Base-by-base conservation (phyloP, 108 stramenopile species). In the Heterococcus sp. region DNA sequence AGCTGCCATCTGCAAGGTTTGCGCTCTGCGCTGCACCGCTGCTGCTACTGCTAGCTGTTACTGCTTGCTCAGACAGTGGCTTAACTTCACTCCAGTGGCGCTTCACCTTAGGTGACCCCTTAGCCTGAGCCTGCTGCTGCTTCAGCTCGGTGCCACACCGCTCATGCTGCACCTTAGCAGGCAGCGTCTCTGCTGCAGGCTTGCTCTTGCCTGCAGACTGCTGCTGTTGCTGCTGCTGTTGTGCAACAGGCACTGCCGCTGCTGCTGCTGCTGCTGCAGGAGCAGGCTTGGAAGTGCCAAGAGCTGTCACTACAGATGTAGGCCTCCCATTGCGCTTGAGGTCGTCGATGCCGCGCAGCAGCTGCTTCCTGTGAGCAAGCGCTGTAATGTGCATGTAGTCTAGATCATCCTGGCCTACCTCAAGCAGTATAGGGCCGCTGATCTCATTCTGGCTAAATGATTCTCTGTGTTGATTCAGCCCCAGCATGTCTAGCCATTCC, bases 381-480 rank as follows among this genome's bases (percentile, higher is more conserved):
- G 83, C 78, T 39, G 38, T 73, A 30, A 90, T 72, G 30, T 66
- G 66, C 85, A 90, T 84, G 84, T 89, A 90, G 78, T 90, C 90
- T 35, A 90, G 85, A 65, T 90, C 90, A 29, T 90, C 90, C 3
- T 79, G 77, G 21, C 88, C 86, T 21, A 90, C 38, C 33, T 90
- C 90, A 3, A 90, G 82, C n/a, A 90, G 82, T 26, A 89, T 77
- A 3, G 39, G 46, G 0, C 90, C 90, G 14, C 37, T 63, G 27
- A 90, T 84, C 71, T 89, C 87, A 66, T 90, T 90, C 26, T 79
- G 69, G 37, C 75, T 38, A 81, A 90, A 90, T 8, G 63, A 39
- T 26, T 2, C 72, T 0, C 2, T 1, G 65, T 89, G 76, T 63
- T 74, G 82, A 0, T 46, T 46, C 38, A 89, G 85, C 0, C 70